Base-by-base conservation (phyloP, 2,329 filamentous ascomycete species). In the Paecilomyces dactylethromorphus region DNA sequence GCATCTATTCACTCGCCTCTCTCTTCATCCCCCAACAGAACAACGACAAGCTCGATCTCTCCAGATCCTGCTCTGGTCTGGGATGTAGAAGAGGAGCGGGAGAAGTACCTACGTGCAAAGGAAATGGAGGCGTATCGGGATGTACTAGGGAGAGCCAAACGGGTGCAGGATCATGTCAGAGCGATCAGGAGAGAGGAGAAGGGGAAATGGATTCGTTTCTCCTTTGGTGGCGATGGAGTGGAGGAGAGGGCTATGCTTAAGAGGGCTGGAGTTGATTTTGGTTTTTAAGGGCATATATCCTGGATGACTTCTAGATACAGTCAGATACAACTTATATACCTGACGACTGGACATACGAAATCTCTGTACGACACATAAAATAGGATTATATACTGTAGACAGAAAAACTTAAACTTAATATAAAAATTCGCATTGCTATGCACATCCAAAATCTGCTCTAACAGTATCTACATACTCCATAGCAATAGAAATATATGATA, bases 141-240 rank as follows among this genome's bases (percentile, higher is more conserved):
- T 26, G 63, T 66, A 11, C 56, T 71, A 21, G 60, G 61, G 21
- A 65, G 61, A 21, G 71, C 74, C 2, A 65, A 67, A 51, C 65
- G 64, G 4, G 71, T 76, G 2, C 68, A 71, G 51, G 66, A 61
- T 35, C 65, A 69, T 29, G 64, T 78, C 32, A 66, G 68, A 53
- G 59, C 57, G 33, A 58, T 70, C 3, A 65, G 76, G 50, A 72
- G 62, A 54, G 64, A 69, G 18, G 67, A 60, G 3, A 65, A 65
- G n/a, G 74, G 74, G 15, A 77, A 73, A 60, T 78, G 76, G 74
- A 64, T 76, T 10, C 68, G 73, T 56, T 70, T 75, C 55, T 73
- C 69, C 3, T 65, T 70, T 60, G 70, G 69, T 2, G 35, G 67
- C 6, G 68, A 70, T 32, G 64, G 62, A 1, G 33, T 68, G 26